Evolutionary conservation across 2,329 filamentous ascomycete species (phyloP), one percentile per base, ranked within the genome.

Genomic region (Ophiognomonia clavigignenti-juglandacearum): DNA sequence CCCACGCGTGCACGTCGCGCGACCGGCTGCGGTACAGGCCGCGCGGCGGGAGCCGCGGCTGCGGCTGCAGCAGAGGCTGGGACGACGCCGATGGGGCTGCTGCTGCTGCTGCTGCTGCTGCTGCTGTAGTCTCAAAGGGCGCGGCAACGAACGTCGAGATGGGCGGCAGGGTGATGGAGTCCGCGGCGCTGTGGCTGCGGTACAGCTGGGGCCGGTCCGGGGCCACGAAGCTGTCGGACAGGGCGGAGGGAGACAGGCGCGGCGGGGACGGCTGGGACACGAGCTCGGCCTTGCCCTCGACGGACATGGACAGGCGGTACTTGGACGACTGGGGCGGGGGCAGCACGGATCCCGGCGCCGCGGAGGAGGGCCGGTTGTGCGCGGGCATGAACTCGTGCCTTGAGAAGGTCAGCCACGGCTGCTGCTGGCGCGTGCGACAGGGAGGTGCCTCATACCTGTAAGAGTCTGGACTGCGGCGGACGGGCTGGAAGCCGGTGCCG

Each of bases 261-360:
- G 66, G 57, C 75, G 72, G 50, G 74, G 79, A 61, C 44, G 59
- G 59, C 43, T 82, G 84, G 2, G 85, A 88, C 19, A 91, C 80
- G 43, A 96, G 75, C 58, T 92, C 86, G n/a, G 92, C 92, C 61
- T 91, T 92, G 55, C 92, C 92, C 60, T 96, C 89, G 26, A 91
- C 77, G 16, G 88, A 93, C 59, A 93, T 82, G 2, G 88, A 89
- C 23, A 96, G 74, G 40, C 89, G 83, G 48, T 95, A 77, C 23
- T 79, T 76, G 40, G 78, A 78, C n/a, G 67, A 66, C 42, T 64
- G 67, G 40, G 62, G 64, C 40, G 63, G 59, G 44, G 68, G 60
- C 13, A 69, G 60, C 39, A 64, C 45, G 11, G 61, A 51, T 13
- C 53, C 49, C 2, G 71, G 68, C n/a, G 64, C 61, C 39, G 64